Conservation (phyloP, 345 rosid species). For the Pelargonium nanum region DNA sequence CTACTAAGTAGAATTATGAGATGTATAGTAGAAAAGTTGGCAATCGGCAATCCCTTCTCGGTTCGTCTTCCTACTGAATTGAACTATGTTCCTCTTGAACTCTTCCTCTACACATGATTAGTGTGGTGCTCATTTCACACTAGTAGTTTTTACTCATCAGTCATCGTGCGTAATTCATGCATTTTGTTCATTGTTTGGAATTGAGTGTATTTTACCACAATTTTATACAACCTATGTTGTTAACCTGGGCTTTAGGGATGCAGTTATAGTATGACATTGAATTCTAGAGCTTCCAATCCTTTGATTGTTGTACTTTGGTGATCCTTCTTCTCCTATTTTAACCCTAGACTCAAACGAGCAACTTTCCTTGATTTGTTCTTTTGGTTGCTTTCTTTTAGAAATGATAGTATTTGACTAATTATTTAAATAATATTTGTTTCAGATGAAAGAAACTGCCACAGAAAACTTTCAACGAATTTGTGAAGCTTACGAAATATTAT, state of each 20-base stretch:
- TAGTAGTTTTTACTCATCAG: neutral
- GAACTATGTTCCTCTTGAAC: neutral
- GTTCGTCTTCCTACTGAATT: no score
- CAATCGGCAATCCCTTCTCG: no score
- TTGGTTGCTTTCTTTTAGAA: neutral
- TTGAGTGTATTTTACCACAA: neutral
- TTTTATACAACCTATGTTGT: neutral
- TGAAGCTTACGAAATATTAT: constrained; percentile 79
- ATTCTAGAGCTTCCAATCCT: neutral
- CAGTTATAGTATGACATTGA: neutral
- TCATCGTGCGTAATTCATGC: neutral
- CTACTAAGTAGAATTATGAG: no score
- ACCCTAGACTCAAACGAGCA: neutral
- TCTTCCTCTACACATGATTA: no score
- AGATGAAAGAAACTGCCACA: constrained; percentile 91
- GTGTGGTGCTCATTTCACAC: no score
- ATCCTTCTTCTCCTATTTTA: no score
- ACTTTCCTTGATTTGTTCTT: neutral
- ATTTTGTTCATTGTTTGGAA: neutral
- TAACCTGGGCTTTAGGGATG: neutral
- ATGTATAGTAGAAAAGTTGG: no score
- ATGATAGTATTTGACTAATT: neutral
- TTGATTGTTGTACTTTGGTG: neutral
- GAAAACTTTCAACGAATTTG: constrained; percentile 83
- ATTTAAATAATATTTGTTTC: constrained; percentile 6